Evolutionary conservation across 768 basidiomycete species (phyloP).

Genomic region (Pluteus cervinus): DNA sequence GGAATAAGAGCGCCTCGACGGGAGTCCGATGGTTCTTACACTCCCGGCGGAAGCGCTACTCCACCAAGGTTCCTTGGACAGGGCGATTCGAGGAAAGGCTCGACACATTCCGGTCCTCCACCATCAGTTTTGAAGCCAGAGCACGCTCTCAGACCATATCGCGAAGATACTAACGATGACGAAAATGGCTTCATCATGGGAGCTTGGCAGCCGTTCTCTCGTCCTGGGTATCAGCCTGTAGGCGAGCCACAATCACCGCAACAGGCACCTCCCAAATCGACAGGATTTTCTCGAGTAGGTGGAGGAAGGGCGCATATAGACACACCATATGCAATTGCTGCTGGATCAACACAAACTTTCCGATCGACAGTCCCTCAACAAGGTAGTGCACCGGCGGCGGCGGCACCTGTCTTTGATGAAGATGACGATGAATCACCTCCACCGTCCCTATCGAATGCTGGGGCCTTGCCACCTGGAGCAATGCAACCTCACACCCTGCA

Average conservation of each 20-base stretch:
- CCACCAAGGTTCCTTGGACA: constrained; percentile 26
- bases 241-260: constrained; percentile 19
- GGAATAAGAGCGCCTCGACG: constrained; percentile 11
- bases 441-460: constrained; percentile 40
- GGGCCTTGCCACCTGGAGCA: constrained; percentile 51
- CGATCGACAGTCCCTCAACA: constrained; percentile 47
- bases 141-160: constrained; percentile 69
- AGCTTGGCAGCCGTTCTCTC: constrained; percentile 80
- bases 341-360: constrained; percentile 59
- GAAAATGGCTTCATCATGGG: constrained; percentile 94
- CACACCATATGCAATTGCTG: constrained; percentile 73
- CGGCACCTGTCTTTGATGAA: constrained; percentile 15
- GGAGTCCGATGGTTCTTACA: constrained; percentile 43
- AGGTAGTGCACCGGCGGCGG: constrained; percentile 16
- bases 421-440: constrained; percentile 42
- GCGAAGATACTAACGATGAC: constrained; percentile 77
- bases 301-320: constrained; percentile 86
- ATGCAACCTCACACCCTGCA: constrained; percentile 64
- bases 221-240: constrained; percentile 42
- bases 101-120: constrained; percentile 53
- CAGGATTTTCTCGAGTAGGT: constrained; percentile 82
- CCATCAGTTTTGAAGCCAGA: constrained; percentile 75
- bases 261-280: constrained; percentile 20
- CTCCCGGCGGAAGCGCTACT: constrained; percentile 33
- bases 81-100: constrained; percentile 41